Evolutionary conservation across 2,329 filamentous ascomycete species (phyloP).

Genomic region (Ceratocystis eucalypticola): DNA sequence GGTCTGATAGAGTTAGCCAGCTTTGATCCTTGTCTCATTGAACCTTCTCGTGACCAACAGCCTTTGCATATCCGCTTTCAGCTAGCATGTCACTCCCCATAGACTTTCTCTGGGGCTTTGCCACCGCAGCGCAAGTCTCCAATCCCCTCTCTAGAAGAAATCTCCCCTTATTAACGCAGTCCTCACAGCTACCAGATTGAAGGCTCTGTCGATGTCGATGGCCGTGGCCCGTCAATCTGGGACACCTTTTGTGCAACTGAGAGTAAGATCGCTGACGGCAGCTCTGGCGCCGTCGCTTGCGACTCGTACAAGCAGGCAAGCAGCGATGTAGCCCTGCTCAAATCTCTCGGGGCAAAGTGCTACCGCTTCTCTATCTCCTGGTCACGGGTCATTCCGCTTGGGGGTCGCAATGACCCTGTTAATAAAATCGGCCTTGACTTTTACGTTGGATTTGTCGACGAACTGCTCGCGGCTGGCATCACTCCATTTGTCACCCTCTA

Average conservation of each 20-base stretch:
- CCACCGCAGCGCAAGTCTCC: constrained; percentile 53
- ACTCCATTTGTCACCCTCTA: constrained; percentile 70
- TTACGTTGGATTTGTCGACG: constrained; percentile 68
- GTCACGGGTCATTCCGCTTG: constrained; percentile 75
- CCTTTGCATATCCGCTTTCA: not conserved
- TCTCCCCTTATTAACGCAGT: constrained; percentile 1
- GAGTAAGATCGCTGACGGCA: constrained; percentile 70
- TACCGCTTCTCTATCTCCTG: constrained; percentile 81
- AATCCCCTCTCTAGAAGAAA: not conserved
- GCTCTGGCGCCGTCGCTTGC: constrained; percentile 63
- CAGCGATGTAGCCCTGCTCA: constrained; percentile 66
- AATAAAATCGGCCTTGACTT: constrained; percentile 66
- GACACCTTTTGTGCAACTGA: constrained; percentile 72
- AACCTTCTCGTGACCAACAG: not conserved
- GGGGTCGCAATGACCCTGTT: constrained; percentile 66
- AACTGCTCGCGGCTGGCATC: constrained; percentile 62
- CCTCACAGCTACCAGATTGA: constrained; percentile 68
- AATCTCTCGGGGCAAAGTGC: constrained; percentile 54
- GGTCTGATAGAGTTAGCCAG: too few species aligned
- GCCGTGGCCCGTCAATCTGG: constrained; percentile 74
- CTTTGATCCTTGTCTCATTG: not conserved
- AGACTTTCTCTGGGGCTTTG: constrained; percentile 69
- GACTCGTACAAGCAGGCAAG: constrained; percentile 72
- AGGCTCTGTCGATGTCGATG: constrained; percentile 59
- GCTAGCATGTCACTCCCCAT: constrained; percentile 44